Conservation (phyloP, 2,329 filamentous ascomycete species). For the Microcyclospora tardicrescens region DNA sequence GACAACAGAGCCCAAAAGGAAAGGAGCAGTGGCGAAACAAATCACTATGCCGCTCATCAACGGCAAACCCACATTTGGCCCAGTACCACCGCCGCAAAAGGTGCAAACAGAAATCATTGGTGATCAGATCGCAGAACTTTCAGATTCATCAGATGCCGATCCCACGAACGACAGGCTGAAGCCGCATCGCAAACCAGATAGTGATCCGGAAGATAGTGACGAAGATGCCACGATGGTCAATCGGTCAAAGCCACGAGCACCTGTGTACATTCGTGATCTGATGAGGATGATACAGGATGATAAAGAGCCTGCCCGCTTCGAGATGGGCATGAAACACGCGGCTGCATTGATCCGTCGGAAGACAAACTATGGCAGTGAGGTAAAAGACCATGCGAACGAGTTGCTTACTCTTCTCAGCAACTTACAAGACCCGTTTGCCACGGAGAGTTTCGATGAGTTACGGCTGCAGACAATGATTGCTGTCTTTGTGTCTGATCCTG, state of each 20-base stretch:
- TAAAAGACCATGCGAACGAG: constrained; percentile 71
- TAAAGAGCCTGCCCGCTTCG: constrained; percentile 74
- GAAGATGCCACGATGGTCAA: constrained; percentile 82
- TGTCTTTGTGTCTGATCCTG: constrained; percentile 61
- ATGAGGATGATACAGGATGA: constrained; percentile 65
- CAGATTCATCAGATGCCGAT: constrained; percentile 10
- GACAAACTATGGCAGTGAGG: constrained; percentile 73
- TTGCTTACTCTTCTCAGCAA: constrained; percentile 65
- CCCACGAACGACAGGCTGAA: constrained; percentile 50
- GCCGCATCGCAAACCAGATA: constrained; percentile 74
- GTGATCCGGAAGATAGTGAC: constrained; percentile 80
- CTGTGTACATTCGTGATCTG: constrained; percentile 83
- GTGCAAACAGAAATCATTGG: constrained; percentile 19
- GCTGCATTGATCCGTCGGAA: constrained; percentile 76
- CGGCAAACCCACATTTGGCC: constrained; percentile 20
- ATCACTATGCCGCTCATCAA: constrained; percentile 11
- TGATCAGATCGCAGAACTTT: constrained; percentile 20
- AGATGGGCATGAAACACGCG: constrained; percentile 64
- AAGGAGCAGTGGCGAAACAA: background rate
- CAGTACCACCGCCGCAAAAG: constrained; percentile 14
- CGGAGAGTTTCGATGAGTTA: constrained; percentile 63
- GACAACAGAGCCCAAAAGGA: background rate
- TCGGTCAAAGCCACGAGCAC: constrained; percentile 67
- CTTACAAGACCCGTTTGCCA: constrained; percentile 72
- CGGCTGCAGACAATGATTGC: constrained; percentile 72